phyloP scores from a whole-genome alignment of 768 basidiomycete genomes.

The Boletus bicolor region DNA sequence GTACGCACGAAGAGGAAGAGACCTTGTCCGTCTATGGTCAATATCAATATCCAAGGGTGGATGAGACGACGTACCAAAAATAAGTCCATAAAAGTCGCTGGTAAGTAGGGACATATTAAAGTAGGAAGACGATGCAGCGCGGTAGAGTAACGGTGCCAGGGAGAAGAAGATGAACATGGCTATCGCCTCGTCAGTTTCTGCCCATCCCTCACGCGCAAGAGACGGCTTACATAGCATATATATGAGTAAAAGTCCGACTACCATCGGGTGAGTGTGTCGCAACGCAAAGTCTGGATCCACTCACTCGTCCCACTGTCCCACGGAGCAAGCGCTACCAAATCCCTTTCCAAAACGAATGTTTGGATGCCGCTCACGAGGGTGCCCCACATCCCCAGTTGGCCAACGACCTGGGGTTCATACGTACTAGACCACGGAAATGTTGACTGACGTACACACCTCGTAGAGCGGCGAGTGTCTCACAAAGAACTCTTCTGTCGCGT shows the following conservation, averaged over 20 bases:
- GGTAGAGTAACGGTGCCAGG: conserved; percentile 76
- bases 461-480: conserved; percentile 78
- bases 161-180: conserved; percentile 84
- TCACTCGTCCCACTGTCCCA: conserved; percentile 72
- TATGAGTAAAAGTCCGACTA: conserved; percentile 48
- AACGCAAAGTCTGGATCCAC: conserved; percentile 23
- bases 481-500: conserved; percentile 86
- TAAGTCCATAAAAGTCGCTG: conserved; percentile 82
- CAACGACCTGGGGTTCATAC: conserved; percentile 53
- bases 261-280: conserved; percentile 33
- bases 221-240: conserved; percentile 38
- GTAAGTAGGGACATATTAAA: conserved; percentile 83
- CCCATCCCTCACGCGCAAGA: neutral
- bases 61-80: conserved; percentile 48
- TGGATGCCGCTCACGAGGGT: conserved; percentile 74
- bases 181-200: conserved; percentile 16
- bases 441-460: conserved; percentile 43
- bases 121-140: conserved; percentile 81
- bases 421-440: neutral
- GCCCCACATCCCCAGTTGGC: conserved; percentile 83
- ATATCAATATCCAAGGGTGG: neutral
- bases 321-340: conserved; percentile 53
- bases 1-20: conserved; percentile 50
- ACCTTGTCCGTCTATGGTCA: conserved; percentile 26
- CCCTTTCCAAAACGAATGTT: conserved; percentile 68